Base-by-base conservation (phyloP, 129 eudicot genomes). In the Flaveria ramosissima region DNA sequence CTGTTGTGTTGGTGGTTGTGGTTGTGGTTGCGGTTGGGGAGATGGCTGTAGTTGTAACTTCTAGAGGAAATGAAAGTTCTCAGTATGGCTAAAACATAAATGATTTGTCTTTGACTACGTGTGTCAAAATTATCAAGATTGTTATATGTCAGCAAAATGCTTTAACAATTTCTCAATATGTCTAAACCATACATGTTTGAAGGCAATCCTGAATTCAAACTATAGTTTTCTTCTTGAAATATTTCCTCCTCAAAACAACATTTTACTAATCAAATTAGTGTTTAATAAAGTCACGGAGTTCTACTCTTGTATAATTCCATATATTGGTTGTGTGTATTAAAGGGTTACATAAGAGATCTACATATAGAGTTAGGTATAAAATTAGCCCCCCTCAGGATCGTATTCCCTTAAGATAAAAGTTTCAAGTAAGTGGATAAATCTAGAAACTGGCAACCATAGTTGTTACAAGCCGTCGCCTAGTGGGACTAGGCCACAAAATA, bases 31-130 rank as follows among this genome's bases (percentile, higher is more conserved):
- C 62, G 53, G 50, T 47, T 55, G 81, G 69, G 24, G 62, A 39
- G n/a, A 27, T 56, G 24, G 48, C 27, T 74, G 75, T 9, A 56
- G 52, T 80, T 74, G 80, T 59, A 61, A 51, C 17, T 78, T 78
- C 77, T 78, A 39, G 45, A 78, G 67, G 43, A 67, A 76, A 66
- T 6, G 52, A 4, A 67, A 68, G 74, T 51, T 53, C 12, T 64
- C 17, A 75, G 61, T 62, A 62, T 9, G 62, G 63, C 17, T 60
- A 59, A 42, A 59, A 57, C 24, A 45, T 9, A 41, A 6, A 46
- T 61, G 19, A 6, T 75, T 75, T 48, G n/a, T 43, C 20, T 73
- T 19, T 2, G 30, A 56, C 14, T 21, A 19, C 1, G 63, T 19
- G 3, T 24, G 26, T 36, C 66, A 23, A 12, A 60, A 14, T 63